Conservation (phyloP, 78 protist genomes). For the Monocercomonoides exilis region DNA sequence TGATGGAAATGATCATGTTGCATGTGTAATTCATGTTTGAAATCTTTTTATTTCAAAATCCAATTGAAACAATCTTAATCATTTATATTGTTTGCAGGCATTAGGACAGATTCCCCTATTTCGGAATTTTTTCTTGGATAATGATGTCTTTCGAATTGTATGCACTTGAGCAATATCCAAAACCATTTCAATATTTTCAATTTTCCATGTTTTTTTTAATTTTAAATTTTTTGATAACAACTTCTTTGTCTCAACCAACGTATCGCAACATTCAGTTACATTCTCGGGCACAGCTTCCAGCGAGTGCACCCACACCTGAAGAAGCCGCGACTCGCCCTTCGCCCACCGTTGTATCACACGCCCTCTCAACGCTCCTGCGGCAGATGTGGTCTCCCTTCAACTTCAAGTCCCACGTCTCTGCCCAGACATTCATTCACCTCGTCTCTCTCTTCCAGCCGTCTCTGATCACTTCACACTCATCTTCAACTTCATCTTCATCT, state of each 20-base stretch:
- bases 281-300: not conserved
- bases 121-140: constrained; percentile 64
- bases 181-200: not conserved
- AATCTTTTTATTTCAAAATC: not conserved
- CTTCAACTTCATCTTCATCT: too few relatives aligned
- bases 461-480: too few relatives aligned
- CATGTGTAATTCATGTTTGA: constrained; percentile 56
- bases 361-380: too few relatives aligned
- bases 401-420: constrained; percentile 68
- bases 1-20: constrained; percentile 63
- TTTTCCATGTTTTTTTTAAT: not conserved
- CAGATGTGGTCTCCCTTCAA: constrained; percentile 75
- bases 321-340: too few relatives aligned
- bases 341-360: too few relatives aligned
- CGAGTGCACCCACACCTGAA: constrained; percentile 40
- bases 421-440: constrained; percentile 65
- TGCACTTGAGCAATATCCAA: not conserved
- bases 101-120: constrained; percentile 53
- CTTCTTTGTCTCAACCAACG: not conserved
- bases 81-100: constrained; percentile 39
- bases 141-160: constrained; percentile 19
- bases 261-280: not conserved
- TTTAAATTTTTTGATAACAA: not conserved
- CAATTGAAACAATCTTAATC: not conserved
- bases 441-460: too few relatives aligned